A percentile compares a stretch with the other conserved stretches of the same genome.
Evolutionary conservation across 495 filamentous ascomycete species (phyloP).

Genomic region (Bacidia gigantensis): DNA sequence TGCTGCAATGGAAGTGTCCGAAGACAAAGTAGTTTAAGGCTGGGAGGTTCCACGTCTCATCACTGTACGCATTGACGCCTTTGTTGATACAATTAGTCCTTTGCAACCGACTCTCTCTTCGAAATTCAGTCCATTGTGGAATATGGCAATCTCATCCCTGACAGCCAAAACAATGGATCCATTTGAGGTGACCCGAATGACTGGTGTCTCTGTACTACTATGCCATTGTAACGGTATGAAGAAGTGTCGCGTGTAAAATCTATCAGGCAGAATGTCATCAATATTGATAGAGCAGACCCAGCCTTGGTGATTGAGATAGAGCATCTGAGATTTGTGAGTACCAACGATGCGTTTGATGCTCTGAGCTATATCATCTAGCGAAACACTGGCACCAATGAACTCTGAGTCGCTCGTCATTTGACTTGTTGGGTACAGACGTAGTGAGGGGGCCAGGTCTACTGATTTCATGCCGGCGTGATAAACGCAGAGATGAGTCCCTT

Average conservation of each 20-base stretch:
- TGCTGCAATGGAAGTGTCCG: no score
- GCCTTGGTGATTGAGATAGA: slow-evolving; percentile 3
- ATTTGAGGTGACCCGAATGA: no score
- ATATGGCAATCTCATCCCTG: no score
- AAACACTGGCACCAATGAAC: not conserved
- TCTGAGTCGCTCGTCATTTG: not conserved
- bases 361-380: slow-evolving; percentile 3
- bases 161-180: no score
- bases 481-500: not conserved
- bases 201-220: no score
- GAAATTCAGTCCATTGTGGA: no score
- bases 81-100: no score
- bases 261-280: not conserved
- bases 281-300: slow-evolving; percentile 7
- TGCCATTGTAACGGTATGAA: not conserved
- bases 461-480: not conserved
- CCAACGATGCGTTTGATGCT: slow-evolving; percentile 7
- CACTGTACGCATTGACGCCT: no score
- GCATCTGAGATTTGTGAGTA: not conserved
- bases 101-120: no score
- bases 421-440: not conserved
- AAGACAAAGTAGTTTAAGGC: no score
- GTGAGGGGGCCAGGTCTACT: not conserved
- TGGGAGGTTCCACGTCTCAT: no score
- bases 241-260: not conserved